phyloP scores from a whole-genome alignment of 331 rosid genomes.

The Phaseolus coccineus region DNA sequence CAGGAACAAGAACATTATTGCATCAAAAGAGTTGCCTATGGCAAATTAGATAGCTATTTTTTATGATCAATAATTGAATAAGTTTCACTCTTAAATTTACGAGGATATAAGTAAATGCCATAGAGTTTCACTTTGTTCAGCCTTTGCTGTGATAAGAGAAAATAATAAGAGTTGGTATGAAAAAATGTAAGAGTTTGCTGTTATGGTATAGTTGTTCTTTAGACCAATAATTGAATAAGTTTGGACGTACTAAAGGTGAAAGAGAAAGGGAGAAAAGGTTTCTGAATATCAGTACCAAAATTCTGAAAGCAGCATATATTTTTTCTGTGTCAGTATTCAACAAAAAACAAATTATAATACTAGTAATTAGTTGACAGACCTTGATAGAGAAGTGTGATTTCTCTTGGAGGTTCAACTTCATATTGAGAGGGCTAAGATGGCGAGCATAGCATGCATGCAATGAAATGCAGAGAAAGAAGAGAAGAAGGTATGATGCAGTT shows the following conservation, averaged over 20 bases:
- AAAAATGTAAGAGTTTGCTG: neutral
- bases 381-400: constrained; percentile 42
- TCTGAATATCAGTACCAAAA: neutral
- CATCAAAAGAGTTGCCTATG: neutral
- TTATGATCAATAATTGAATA: neutral
- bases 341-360: neutral
- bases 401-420: constrained; percentile 37
- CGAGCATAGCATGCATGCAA: constrained; percentile 73
- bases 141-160: neutral
- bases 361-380: constrained; percentile 41
- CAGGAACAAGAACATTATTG: neutral
- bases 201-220: neutral
- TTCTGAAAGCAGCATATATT: neutral
- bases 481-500: constrained; percentile 44
- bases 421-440: constrained; percentile 35
- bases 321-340: neutral
- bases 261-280: neutral
- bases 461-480: constrained; percentile 63
- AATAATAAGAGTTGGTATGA: neutral
- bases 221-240: neutral
- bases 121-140: neutral
- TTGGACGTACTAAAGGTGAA: neutral
- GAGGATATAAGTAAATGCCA: too few relatives aligned
- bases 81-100: neutral
- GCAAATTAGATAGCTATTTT: neutral